Percentiles rank a stretch among this genome's conserved stretches.
Conservation (phyloP, 148 eudicot genomes). For the Cornus kousa region DNA sequence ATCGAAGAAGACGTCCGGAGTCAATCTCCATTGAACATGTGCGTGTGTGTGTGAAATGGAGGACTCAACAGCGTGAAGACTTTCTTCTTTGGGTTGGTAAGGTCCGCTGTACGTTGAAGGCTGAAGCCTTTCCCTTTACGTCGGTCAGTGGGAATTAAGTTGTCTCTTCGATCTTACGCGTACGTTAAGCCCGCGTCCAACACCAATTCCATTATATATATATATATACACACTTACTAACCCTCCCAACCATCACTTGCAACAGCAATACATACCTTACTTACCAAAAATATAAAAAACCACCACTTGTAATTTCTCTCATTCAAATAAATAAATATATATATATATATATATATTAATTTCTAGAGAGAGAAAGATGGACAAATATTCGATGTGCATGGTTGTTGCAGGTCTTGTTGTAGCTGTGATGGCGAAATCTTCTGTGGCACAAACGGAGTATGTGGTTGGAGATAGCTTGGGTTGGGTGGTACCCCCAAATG, state of each 20-base stretch:
- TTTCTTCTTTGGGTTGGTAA: background rate
- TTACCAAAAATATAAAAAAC: no score
- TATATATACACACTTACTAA: background rate
- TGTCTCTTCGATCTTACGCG: background rate
- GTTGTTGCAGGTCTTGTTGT: background rate
- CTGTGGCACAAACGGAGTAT: background rate
- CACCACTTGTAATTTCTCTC: no score
- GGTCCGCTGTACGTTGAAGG: background rate
- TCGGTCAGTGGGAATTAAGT: background rate
- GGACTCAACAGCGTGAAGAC: background rate
- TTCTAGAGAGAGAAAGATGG: conserved; percentile 2
- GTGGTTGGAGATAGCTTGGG: conserved; percentile 6
- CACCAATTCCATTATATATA: background rate
- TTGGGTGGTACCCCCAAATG: conserved; percentile 1
- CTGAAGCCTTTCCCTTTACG: background rate
- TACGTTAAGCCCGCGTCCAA: background rate
- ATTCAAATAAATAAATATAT: no score
- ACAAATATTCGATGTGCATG: background rate
- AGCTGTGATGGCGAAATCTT: background rate
- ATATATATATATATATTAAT: background rate
- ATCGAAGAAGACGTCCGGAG: no score
- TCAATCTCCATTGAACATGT: no score
- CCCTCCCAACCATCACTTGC: background rate
- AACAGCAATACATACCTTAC: no score
- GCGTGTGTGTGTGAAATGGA: no score